These are phyloP conservation scores for Vigna mungo DNA, from an alignment of 306 rosid species.

Conservation along the genomic window DNA sequence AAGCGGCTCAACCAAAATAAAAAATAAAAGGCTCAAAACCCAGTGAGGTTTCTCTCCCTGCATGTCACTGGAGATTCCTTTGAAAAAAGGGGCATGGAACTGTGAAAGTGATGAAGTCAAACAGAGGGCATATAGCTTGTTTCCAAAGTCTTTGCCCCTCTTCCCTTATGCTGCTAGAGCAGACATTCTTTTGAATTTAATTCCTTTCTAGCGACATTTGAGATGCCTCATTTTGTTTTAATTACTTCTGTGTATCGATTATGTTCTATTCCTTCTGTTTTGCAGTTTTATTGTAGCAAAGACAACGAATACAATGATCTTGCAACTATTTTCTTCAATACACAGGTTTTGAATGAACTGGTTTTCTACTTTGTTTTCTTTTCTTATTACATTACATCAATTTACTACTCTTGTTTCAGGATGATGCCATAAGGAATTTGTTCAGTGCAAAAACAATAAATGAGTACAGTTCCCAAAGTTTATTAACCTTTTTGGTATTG, in stretches of 20 bases:
- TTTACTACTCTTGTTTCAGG: slow-evolving; percentile 62
- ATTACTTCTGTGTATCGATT: slow-evolving; percentile 33
- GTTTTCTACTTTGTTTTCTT: slow-evolving; percentile 34
- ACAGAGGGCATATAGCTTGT: slow-evolving; percentile 17
- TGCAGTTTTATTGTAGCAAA: slow-evolving; percentile 89
- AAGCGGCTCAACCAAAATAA: slow-evolving; percentile 13
- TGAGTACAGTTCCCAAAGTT: slow-evolving; percentile 92
- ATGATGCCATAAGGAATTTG: slow-evolving; percentile 98
- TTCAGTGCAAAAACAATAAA: slow-evolving; percentile 97
- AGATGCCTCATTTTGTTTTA: slow-evolving; percentile 32
- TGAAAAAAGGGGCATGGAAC: neutral
- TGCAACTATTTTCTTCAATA: slow-evolving; percentile 95
- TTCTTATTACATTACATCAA: slow-evolving; percentile 30
- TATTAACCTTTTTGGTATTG: slow-evolving; percentile 92
- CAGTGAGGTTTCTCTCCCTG: slow-evolving; percentile 2
- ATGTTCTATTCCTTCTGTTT: slow-evolving; percentile 39
- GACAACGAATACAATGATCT: slow-evolving; percentile 96
- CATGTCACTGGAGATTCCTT: slow-evolving; percentile 29
- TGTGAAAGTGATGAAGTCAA: neutral
- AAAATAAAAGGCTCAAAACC: slow-evolving; percentile 27
- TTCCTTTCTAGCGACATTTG: slow-evolving; percentile 36
- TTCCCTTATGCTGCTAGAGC: neutral
- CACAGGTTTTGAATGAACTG: slow-evolving; percentile 70
- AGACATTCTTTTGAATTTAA: slow-evolving; percentile 26
- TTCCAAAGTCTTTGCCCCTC: neutral